Evolutionary conservation across 2,329 filamentous ascomycete species (phyloP).

Genomic region (Clarireedia paspali): DNA sequence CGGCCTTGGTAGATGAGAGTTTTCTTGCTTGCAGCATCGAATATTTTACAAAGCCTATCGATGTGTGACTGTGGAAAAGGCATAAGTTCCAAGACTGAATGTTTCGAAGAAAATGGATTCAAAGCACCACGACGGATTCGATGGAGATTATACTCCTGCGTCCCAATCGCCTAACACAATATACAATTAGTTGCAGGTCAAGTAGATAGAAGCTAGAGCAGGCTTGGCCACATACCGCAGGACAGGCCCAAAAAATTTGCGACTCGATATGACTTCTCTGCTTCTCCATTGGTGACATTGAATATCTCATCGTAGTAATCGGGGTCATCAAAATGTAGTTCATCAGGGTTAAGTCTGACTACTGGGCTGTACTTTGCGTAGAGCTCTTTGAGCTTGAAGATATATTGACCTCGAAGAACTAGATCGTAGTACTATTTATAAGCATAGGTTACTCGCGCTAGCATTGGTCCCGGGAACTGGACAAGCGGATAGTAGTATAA

Average conservation of each 20-base stretch:
- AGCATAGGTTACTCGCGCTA: background rate
- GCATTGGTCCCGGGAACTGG: background rate
- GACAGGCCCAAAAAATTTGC: constrained; percentile 3
- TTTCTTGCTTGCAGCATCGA: background rate
- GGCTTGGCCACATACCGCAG: background rate
- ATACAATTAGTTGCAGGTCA: background rate
- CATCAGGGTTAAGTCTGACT: constrained; percentile 12
- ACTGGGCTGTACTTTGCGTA: constrained; percentile 32
- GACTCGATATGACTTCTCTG: background rate
- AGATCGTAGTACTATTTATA: constrained; percentile 33
- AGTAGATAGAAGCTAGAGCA: background rate
- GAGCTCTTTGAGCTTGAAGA: constrained; percentile 34
- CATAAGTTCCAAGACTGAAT: background rate
- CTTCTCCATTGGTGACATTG: background rate
- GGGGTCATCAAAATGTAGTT: constrained; percentile 10
- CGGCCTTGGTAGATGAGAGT: background rate
- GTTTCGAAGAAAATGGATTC: constrained; percentile 16
- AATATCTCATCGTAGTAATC: constrained; percentile 12
- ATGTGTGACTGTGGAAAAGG: background rate
- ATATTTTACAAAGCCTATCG: background rate
- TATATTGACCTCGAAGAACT: constrained; percentile 34
- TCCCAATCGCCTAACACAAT: constrained; percentile 2
- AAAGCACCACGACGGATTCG: constrained; percentile 12
- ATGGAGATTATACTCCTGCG: constrained; percentile 12
- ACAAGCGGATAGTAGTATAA: background rate